Conservation (phyloP, 225 moss, liverwort and hornwort genomes). For the Physcomitrium patens region DNA sequence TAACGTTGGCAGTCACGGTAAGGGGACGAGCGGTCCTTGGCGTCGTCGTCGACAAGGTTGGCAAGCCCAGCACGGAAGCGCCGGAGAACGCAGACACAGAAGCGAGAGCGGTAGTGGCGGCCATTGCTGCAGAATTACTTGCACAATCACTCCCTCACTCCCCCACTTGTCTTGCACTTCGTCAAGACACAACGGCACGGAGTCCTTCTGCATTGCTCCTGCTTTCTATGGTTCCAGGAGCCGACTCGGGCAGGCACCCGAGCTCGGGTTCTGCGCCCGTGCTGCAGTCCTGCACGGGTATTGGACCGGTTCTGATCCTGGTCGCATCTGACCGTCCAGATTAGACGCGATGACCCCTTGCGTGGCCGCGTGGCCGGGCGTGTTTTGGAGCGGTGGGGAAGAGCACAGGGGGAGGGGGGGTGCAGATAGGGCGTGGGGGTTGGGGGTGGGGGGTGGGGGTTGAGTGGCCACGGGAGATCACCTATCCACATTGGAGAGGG, state of each 20-base stretch:
- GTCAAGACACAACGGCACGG: background rate
- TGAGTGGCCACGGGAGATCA: too few species aligned
- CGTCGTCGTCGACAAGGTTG: constrained; percentile 45
- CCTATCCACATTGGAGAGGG: too few species aligned
- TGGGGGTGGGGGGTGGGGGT: too few species aligned
- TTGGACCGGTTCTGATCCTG: background rate
- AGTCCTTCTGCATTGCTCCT: accelerated
- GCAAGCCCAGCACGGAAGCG: constrained; percentile 62
- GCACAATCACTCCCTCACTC: background rate
- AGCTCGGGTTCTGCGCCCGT: background rate
- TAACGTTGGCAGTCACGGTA: constrained; percentile 62
- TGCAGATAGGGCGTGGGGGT: too few species aligned
- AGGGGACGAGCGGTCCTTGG: constrained; percentile 35
- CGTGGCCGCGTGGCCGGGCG: too few species aligned
- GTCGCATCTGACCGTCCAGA: too few species aligned
- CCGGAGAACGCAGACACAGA: constrained; percentile 36
- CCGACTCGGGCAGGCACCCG: background rate
- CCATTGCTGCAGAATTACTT: constrained; percentile 47
- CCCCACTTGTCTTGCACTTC: background rate
- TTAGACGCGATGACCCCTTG: too few species aligned
- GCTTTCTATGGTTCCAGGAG: constrained; percentile 15
- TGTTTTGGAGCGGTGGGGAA: too few species aligned
- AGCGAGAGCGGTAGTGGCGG: constrained; percentile 47
- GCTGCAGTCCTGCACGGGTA: background rate
- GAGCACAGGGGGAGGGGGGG: too few species aligned